Conservation (phyloP, 2,329 filamentous ascomycete genomes). For the Aspergillus costaricaensis region DNA sequence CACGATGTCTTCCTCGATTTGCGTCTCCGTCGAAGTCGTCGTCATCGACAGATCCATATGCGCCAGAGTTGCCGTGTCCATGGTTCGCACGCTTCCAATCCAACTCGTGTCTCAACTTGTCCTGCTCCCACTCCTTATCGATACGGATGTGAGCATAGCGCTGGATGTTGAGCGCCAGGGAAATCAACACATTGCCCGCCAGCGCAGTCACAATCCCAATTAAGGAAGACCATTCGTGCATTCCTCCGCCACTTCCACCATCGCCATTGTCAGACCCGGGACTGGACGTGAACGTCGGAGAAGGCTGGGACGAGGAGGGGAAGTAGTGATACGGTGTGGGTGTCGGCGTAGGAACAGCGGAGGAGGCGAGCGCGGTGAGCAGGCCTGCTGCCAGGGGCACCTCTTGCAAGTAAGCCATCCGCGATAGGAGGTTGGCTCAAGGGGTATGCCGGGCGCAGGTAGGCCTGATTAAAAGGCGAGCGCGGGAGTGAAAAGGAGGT, state of each 20-base stretch:
- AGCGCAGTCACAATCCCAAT: conserved; percentile 95
- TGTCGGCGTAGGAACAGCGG: conserved; percentile 26
- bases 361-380: conserved; percentile 29
- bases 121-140: conserved; percentile 66
- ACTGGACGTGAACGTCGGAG: conserved; percentile 19
- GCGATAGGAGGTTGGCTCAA: conserved; percentile 4
- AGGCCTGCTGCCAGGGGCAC: conserved; percentile 31
- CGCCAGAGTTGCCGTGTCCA: conserved; percentile 20
- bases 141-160: conserved; percentile 90
- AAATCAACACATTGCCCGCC: conserved; percentile 88
- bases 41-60: conserved; percentile 49
- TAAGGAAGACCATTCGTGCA: conserved; percentile 74
- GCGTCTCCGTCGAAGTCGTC: conserved; percentile 12
- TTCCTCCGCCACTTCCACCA: conserved; percentile 21
- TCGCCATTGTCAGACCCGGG: conserved; percentile 24
- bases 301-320: conserved; percentile 21
- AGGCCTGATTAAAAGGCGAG: conserved; percentile 1
- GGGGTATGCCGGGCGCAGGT: background rate
- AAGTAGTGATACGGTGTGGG: conserved; percentile 14
- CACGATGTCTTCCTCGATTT: conserved; percentile 12
- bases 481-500: conserved; percentile 5
- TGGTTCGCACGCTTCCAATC: conserved; percentile 51
- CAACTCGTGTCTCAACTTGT: conserved; percentile 57
- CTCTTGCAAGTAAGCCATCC: conserved; percentile 33
- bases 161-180: conserved; percentile 93